phyloP scores from a whole-genome alignment of 352 stramenopile genomes.

The Pythium coloratum region DNA sequence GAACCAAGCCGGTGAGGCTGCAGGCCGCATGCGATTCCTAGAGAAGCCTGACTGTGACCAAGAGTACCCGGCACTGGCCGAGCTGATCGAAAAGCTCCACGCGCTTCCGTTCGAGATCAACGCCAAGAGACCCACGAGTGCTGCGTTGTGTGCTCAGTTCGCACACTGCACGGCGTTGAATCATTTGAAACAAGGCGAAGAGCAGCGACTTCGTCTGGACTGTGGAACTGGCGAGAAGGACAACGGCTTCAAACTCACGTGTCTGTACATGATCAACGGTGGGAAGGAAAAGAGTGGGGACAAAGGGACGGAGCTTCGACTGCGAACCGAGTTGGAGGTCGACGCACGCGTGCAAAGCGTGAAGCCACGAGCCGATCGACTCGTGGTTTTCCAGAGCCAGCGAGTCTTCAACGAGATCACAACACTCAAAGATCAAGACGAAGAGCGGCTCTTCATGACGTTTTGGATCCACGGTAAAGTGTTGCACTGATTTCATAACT shows the following conservation, averaged over 20 bases:
- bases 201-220: conserved; percentile 64
- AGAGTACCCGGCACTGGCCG: conserved; percentile 66
- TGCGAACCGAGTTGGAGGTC: conserved; percentile 35
- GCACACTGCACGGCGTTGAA: conserved; percentile 61
- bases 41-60: conserved; percentile 51
- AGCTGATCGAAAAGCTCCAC: conserved; percentile 76
- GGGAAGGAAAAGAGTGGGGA: not conserved
- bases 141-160: conserved; percentile 68
- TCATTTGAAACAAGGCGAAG: conserved; percentile 39
- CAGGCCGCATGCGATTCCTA: conserved; percentile 60
- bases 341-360: conserved; percentile 41
- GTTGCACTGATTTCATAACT: conserved; percentile 21
- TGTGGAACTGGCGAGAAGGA: conserved; percentile 66
- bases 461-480: conserved; percentile 85
- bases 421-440: conserved; percentile 24
- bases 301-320: conserved; percentile 18
- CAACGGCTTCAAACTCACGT: conserved; percentile 80
- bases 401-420: conserved; percentile 71
- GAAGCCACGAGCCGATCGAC: conserved; percentile 38
- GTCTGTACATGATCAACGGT: conserved; percentile 59
- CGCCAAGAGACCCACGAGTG: conserved; percentile 41
- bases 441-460: conserved; percentile 62
- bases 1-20: not conserved
- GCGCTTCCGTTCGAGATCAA: conserved; percentile 86
- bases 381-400: conserved; percentile 74